Percentiles rank a stretch among this genome's conserved stretches.
These are phyloP conservation scores for Daphne laureola DNA, from an alignment of 441 rosid genomes.

Conservation along the genomic window DNA sequence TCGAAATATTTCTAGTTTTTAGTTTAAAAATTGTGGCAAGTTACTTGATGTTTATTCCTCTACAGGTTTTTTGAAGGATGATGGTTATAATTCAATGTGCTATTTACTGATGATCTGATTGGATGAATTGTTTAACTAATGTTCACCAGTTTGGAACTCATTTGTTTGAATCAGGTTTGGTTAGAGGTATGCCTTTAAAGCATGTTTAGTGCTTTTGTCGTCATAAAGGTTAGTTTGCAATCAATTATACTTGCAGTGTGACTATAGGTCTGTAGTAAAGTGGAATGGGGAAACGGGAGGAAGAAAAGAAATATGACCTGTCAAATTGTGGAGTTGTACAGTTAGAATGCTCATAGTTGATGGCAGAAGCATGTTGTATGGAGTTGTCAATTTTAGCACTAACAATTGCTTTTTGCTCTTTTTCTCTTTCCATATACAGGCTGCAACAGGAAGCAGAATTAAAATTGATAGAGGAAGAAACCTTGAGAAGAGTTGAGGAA, in stretches of 20 bases:
- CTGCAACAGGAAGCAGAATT: conserved; percentile 86
- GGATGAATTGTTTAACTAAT: conserved; percentile 55
- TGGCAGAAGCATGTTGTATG: conserved; percentile 10
- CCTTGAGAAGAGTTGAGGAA: conserved; percentile 77
- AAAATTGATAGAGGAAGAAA: conserved; percentile 90
- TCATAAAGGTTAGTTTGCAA: conserved; percentile 54
- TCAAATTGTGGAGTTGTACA: conserved; percentile 21
- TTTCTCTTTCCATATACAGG: conserved; percentile 43
- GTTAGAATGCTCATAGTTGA: conserved; percentile 31
- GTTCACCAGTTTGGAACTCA: conserved; percentile 70
- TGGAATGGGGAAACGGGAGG: conserved; percentile 8
- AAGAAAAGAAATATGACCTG: conserved; percentile 16
- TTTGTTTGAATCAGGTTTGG: conserved; percentile 75
- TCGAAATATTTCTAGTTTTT: conserved; percentile 30
- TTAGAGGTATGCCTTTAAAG: conserved; percentile 84
- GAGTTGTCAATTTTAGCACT: background rate
- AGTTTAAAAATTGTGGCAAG: conserved; percentile 60
- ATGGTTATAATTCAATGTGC: conserved; percentile 60
- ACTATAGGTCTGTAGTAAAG: conserved; percentile 9
- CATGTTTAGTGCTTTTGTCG: conserved; percentile 43
- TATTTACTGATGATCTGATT: conserved; percentile 62
- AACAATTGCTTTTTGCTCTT: conserved; percentile 17
- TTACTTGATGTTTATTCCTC: conserved; percentile 61
- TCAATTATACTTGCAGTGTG: conserved; percentile 28
- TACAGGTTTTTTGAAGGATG: conserved; percentile 87